phyloP scores from a whole-genome alignment of 2,329 filamentous ascomycete genomes.

The Blastomyces gilchristii region DNA sequence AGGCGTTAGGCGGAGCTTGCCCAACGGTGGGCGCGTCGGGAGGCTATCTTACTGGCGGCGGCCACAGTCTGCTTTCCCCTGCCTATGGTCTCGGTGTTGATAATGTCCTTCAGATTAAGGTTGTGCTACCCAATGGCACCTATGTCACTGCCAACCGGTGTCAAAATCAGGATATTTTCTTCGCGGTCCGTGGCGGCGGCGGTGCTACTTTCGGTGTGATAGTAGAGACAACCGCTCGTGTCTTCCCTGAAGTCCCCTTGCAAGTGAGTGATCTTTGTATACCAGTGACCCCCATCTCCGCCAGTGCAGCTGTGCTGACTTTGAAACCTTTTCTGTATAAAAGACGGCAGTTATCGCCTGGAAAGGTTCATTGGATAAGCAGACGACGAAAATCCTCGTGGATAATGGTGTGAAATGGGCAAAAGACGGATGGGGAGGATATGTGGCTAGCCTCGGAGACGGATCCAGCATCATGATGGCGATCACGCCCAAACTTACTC shows the following conservation, averaged over 20 bases:
- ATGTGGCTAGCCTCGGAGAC: constrained; percentile 8
- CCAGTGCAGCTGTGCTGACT: constrained; percentile 3
- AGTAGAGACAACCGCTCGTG: constrained; percentile 16
- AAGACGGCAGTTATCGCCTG: constrained; percentile 9
- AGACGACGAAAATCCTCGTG: constrained; percentile 12
- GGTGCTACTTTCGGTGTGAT: constrained; percentile 50
- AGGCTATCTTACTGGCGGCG: constrained; percentile 49
- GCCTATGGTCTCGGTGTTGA: constrained; percentile 43
- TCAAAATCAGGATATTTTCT: constrained; percentile 39
- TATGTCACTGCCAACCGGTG: constrained; percentile 35
- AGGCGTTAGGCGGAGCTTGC: constrained; percentile 2
- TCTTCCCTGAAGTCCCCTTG: constrained; percentile 15
- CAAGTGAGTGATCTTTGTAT: constrained; percentile 5
- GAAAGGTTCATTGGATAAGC: not conserved
- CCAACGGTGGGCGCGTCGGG: constrained; percentile 46
- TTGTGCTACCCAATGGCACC: constrained; percentile 39
- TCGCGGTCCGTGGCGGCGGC: constrained; percentile 40
- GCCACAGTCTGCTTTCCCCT: constrained; percentile 44
- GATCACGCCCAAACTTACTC: constrained; percentile 7
- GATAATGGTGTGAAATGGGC: constrained; percentile 17
- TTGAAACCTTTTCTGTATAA: not conserved
- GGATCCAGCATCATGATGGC: constrained; percentile 3
- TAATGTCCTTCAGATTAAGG: constrained; percentile 39
- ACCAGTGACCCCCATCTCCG: not conserved
- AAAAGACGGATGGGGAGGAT: constrained; percentile 18